Base-by-base conservation (phyloP, 2,329 filamentous ascomycete species). In the Aspergillus pseudoviridinutans region DNA sequence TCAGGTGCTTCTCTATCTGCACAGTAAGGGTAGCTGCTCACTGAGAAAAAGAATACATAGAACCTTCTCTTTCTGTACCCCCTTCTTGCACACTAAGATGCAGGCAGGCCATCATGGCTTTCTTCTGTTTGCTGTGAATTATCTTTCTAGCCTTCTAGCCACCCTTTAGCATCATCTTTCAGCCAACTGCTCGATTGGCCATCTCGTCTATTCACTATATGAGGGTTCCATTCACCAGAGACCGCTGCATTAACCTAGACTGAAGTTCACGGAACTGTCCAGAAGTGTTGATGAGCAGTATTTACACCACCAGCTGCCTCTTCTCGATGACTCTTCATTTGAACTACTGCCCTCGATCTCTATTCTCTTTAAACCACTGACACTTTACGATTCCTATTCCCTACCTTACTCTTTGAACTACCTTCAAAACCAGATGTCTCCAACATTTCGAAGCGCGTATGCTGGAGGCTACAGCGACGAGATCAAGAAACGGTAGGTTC, bases 381-480 rank as follows among this genome's bases (percentile, higher is more conserved):
- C 50, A 32, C 42, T 54, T 25, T 14, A 14, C 9, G 14, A 20
- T 35, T 22, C 4, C 14, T 29, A 3, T 10, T 22, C 24, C 27
- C 47, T 12, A n/a, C 12, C 1, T 28, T 32, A 8, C 9, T 28
- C 41, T 25, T 54, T 17, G 10, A 50, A 27, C 12, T 24, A 28
- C n/a, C 27, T 24, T 17, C 44, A 47, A 50, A 22, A 2, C 35
- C 47, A 44, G 51, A 66, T 66, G 58, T 54, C 61, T 24, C 59
- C 56, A 25, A 22, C 35, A n/a, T 49, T 61, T 4, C 59, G 55
- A 12, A 68, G 54, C 29, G 64, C 61, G 38, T 68, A 67, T 50
- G 50, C 58, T 24, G 63, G 66, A 17, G 68, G 68, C 25, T 68
- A 68, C 54, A 69, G 61, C 50, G 63, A 68, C 4, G 50, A 50